Evolutionary conservation across 768 basidiomycete species (phyloP), one percentile per base, ranked within the genome.

Genomic region (Agrocybe chaxingu): DNA sequence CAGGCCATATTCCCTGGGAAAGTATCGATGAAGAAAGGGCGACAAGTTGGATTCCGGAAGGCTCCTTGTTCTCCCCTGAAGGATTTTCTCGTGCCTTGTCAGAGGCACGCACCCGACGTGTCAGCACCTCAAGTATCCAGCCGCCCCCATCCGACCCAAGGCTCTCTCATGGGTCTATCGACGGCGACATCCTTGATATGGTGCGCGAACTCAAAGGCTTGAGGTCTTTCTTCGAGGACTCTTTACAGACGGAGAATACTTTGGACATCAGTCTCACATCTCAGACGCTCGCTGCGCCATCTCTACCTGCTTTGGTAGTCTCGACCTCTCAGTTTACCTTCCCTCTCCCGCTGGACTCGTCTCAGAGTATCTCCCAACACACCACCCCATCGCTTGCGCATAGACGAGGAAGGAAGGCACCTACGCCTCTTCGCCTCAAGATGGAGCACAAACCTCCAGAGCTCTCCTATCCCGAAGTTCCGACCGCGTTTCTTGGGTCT

Each of bases 401-500:
- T 46, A 69, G 72, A 16, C 63, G 74, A 50, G 74, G 76, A 29
- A 73, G 67, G 51, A 61, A 57, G 33, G 45, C 62, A 6, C 66
- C 66, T 36, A 59, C 74, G 13, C 66, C 68, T 1, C 52, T 75
- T 13, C 52, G 61, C 8, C 19, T 60, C 16, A 46, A 61, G 13
- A 63, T 61, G 42, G 48, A 52, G 19, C 46, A 44, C 6, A 44
- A 53, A 36, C 29, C 47, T 1, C 45, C 54, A 5, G 57, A 64
- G 19, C 59, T 65, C 19, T 51, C 62, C 3, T 75, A 76, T 62
- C 73, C 75, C 29, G 66, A 62, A 35, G 71, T 75, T 40, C 75
- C 77, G 29, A 71, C 73, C 12, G 72, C 74, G 32, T 74, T 75
- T 54, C 54, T 73, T 10, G 74, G 75, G 3, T 68, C 71, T 19